Evolutionary conservation across 1,284 basidiomycete species (phyloP).

Genomic region (Anthracocystis walkeri): DNA sequence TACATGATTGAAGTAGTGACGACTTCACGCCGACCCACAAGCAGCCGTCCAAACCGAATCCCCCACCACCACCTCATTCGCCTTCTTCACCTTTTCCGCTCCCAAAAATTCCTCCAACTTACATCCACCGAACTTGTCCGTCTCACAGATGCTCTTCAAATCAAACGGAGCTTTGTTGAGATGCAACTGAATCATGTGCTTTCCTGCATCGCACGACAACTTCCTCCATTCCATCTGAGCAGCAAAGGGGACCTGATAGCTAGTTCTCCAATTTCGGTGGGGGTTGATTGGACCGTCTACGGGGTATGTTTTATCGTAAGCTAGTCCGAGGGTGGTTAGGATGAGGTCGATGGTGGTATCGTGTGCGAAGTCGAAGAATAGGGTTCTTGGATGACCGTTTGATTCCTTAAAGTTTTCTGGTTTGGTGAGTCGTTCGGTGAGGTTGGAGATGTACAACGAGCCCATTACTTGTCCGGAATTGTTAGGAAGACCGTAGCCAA

Average conservation of each 20-base stretch:
- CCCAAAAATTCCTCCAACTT: conserved; percentile 17
- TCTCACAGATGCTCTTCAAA: conserved; percentile 19
- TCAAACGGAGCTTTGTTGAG: conserved; percentile 72
- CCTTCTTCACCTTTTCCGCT: conserved; percentile 20
- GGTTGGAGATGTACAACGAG: conserved; percentile 71
- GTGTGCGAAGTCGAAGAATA: conserved; percentile 72
- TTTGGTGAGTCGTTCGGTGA: conserved; percentile 71
- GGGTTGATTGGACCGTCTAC: conserved; percentile 66
- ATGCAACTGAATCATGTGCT: conserved; percentile 72
- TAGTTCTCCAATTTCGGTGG: conserved; percentile 70
- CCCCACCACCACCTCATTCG: conserved; percentile 21
- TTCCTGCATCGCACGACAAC: conserved; percentile 71
- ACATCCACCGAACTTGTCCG: conserved; percentile 27
- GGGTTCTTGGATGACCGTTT: conserved; percentile 14
- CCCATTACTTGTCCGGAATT: conserved; percentile 72
- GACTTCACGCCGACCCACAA: conserved; percentile 18
- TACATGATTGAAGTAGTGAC: neutral
- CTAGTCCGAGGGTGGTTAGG: conserved; percentile 72
- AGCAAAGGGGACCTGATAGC: conserved; percentile 72
- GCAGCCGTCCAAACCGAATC: conserved; percentile 33
- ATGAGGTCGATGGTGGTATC: conserved; percentile 73
- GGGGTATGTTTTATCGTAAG: conserved; percentile 61
- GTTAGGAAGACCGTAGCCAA: conserved; percentile 72
- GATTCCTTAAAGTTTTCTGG: conserved; percentile 20
- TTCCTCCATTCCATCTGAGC: conserved; percentile 73